Conservation (phyloP, 2,329 filamentous ascomycete genomes). For the Phymatotrichopsis omnivora region DNA sequence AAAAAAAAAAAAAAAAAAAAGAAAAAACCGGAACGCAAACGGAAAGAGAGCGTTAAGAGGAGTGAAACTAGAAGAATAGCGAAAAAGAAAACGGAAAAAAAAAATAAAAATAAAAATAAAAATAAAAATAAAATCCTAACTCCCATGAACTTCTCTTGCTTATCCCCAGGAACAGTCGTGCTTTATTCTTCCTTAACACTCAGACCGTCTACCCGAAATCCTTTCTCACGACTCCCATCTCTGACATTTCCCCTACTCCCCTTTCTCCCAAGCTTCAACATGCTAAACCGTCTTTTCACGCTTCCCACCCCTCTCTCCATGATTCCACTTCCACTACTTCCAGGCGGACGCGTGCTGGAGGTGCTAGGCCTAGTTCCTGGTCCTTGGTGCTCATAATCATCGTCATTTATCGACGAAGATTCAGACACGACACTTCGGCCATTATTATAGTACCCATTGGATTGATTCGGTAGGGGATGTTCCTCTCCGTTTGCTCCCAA, state of each 20-base stretch:
- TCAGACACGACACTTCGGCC: conserved; percentile 1
- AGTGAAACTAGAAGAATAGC: neutral
- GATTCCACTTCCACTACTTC: conserved; percentile 20
- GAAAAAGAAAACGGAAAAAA: conserved; percentile 4
- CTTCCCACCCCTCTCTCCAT: conserved; percentile 45
- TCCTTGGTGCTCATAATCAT: too few relatives aligned
- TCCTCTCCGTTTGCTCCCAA: neutral
- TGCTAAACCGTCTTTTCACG: conserved; percentile 67
- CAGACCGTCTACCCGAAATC: conserved; percentile 7
- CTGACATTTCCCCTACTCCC: conserved; percentile 33
- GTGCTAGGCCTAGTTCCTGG: conserved; percentile 20
- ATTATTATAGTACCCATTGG: neutral
- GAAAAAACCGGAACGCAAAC: too few relatives aligned
- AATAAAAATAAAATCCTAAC: neutral
- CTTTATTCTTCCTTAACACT: neutral
- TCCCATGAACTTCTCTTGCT: neutral
- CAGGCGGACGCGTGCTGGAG: conserved; percentile 14
- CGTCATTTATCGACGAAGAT: conserved; percentile 21
- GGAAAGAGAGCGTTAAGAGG: neutral
- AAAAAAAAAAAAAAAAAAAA: too few relatives aligned
- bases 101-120: neutral
- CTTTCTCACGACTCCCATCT: conserved; percentile 22
- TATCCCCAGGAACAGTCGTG: neutral
- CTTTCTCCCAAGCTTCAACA: conserved; percentile 57
- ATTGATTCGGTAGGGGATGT: neutral